phyloP scores from a whole-genome alignment of 2,329 filamentous ascomycete species.

The Phaeophleospora eucalypticola region DNA sequence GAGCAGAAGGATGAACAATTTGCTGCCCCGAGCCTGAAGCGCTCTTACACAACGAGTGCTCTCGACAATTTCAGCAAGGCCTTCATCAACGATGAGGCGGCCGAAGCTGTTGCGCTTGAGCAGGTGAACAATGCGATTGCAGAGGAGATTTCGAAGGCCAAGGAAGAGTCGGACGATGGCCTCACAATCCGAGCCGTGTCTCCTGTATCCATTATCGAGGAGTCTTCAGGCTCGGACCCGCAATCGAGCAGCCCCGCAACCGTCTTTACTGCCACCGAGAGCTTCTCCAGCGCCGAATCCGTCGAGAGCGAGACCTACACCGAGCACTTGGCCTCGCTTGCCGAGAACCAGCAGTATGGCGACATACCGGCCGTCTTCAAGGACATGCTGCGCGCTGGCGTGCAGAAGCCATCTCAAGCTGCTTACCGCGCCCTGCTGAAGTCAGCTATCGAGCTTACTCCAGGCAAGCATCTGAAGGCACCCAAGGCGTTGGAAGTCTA shows the following conservation, averaged over 20 bases:
- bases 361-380: conserved; percentile 92
- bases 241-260: conserved; percentile 24
- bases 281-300: conserved; percentile 51
- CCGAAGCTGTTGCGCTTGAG: conserved; percentile 59
- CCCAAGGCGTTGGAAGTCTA: conserved; percentile 93
- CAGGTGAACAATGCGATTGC: conserved; percentile 82
- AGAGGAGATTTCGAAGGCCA: conserved; percentile 65
- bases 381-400: conserved; percentile 75
- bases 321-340: conserved; percentile 71
- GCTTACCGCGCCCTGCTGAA: conserved; percentile 91
- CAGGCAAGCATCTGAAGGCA: conserved; percentile 75
- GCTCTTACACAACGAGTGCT: conserved; percentile 51
- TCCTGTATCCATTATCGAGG: conserved; percentile 10
- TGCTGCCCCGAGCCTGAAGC: conserved; percentile 36
- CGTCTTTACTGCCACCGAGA: conserved; percentile 24
- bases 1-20: conserved; percentile 24
- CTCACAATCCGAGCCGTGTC: conserved; percentile 20
- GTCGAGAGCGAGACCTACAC: conserved; percentile 66
- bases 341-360: conserved; percentile 67
- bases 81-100: conserved; percentile 45
- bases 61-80: conserved; percentile 58
- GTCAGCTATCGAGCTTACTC: conserved; percentile 77
- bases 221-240: conserved; percentile 20
- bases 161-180: conserved; percentile 44
- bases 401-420: conserved; percentile 71